phyloP scores from a whole-genome alignment of 2,329 filamentous ascomycete species.

The Sarocladiaceae sp. region DNA sequence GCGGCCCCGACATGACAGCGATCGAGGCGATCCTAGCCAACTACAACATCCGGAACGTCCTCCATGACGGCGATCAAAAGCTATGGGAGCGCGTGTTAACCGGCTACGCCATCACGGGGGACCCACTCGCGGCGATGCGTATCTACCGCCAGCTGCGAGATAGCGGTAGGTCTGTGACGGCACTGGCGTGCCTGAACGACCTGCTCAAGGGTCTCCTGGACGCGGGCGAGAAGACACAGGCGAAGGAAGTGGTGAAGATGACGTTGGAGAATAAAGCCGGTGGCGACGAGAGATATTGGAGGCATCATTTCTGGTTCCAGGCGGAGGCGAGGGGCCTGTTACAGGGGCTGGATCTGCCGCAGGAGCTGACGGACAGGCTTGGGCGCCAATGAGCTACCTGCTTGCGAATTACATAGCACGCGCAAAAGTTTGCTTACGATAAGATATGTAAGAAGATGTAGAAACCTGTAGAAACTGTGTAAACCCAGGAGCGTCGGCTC shows the following conservation, averaged over 20 bases:
- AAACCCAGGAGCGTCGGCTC: too few species aligned
- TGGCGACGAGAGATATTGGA: constrained; percentile 31
- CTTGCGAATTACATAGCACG: too few species aligned
- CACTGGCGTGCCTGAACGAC: constrained; percentile 35
- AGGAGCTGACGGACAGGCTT: constrained; percentile 13
- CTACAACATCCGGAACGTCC: constrained; percentile 33
- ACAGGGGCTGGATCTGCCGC: constrained; percentile 16
- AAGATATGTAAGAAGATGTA: too few species aligned
- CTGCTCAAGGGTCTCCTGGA: constrained; percentile 31
- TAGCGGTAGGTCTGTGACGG: constrained; percentile 32
- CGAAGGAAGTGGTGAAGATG: constrained; percentile 26
- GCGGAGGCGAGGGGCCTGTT: constrained; percentile 35
- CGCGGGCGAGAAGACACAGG: constrained; percentile 19
- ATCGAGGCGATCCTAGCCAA: constrained; percentile 57
- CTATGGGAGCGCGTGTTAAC: constrained; percentile 67
- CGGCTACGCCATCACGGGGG: constrained; percentile 53
- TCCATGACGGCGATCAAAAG: constrained; percentile 43
- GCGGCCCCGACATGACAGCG: constrained; percentile 51
- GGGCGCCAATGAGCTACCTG: background rate
- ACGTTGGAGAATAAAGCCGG: constrained; percentile 13
- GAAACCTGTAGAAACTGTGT: too few species aligned
- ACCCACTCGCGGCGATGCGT: constrained; percentile 41
- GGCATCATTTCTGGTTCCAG: constrained; percentile 44
- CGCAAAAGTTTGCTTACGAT: too few species aligned
- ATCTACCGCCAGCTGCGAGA: constrained; percentile 40